Base-by-base conservation (phyloP, 164 flowering plant genomes). In the Stephania japonica region DNA sequence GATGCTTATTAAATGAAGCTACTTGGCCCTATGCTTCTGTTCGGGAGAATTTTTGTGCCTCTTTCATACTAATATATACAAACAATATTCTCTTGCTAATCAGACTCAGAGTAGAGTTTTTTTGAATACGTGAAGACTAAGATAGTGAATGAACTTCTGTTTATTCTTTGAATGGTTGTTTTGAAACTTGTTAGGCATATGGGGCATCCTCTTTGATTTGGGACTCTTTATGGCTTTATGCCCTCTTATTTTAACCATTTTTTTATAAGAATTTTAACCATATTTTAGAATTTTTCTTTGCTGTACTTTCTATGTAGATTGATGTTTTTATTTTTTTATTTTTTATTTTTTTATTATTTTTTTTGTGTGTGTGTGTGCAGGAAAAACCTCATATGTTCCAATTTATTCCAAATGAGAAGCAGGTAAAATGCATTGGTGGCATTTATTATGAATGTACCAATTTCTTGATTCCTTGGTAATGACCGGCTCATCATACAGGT, bases 381-480 rank as follows among this genome's bases (percentile, higher is more conserved):
- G 96, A 89, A 78, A 89, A 92, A 72, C 94, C 99, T 71, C 88
- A 91, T 78, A 75, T 86, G 77, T 95, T 95, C 81, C 94, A 89
- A 71, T 95, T 95, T 79, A 86, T 95, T 85, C 96, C 99, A 27
- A 95, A 87, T 80, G 86, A 88, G 72, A 90, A 85, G 72, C 99
- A 95, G 89, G 99, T 92, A 77, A 23, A 38, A 13, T 43, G 32
- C n/a, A 18, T 26, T 10, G 21, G 8, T 50, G 38, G 21, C 32
- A 66, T 72, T 63, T 67, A 13, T 80, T 59, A 25, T 42, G 1
- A 26, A 11, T 70, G 62, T 0, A 12, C 18, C 42, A 24, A 32
- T 42, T 23, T 70, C 8, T 50, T 18, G 13, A 23, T 41, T 65
- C 56, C 18, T 70, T 70, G 73, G 64, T 44, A 70, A 41, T 76